A percentile compares a stretch with the other conserved stretches of the same genome.
Evolutionary conservation across 2,329 filamentous ascomycete species (phyloP).

Genomic region (Pyrenophora graminea): DNA sequence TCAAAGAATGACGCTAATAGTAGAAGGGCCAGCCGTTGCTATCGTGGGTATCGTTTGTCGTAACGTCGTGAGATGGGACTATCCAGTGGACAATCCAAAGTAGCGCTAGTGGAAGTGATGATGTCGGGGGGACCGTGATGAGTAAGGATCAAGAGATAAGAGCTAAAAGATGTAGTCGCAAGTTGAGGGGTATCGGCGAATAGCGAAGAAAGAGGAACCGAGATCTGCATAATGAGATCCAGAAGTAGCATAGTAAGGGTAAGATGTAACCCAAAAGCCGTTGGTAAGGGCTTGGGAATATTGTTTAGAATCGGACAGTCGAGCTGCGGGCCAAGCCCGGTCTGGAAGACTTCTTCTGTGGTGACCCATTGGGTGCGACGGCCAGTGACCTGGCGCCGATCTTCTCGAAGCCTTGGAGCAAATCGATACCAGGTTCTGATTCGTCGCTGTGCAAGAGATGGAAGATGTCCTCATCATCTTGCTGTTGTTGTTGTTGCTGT

Average conservation of each 20-base stretch:
- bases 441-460: conserved; percentile 64
- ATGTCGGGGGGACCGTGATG: conserved; percentile 10
- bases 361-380: conserved; percentile 43
- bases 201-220: conserved; percentile 16
- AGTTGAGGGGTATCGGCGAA: conserved; percentile 24
- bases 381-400: conserved; percentile 58
- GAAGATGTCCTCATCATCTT: conserved; percentile 61
- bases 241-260: conserved; percentile 8
- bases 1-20: conserved; percentile 29
- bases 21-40: conserved; percentile 33
- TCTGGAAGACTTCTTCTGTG: conserved; percentile 35
- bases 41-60: conserved; percentile 46
- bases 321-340: conserved; percentile 39
- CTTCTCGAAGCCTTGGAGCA: conserved; percentile 75
- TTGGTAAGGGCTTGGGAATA: background rate
- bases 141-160: conserved; percentile 12
- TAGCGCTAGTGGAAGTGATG: conserved; percentile 16
- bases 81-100: conserved; percentile 25
- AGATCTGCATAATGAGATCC: conserved; percentile 9
- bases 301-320: conserved; percentile 40
- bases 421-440: conserved; percentile 66
- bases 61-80: conserved; percentile 38
- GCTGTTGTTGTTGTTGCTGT: conserved; percentile 2
- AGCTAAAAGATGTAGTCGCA: conserved; percentile 16
- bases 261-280: conserved; percentile 7